phyloP scores from a whole-genome alignment of 495 filamentous ascomycete species.

The Trichoderma erinaceum region DNA sequence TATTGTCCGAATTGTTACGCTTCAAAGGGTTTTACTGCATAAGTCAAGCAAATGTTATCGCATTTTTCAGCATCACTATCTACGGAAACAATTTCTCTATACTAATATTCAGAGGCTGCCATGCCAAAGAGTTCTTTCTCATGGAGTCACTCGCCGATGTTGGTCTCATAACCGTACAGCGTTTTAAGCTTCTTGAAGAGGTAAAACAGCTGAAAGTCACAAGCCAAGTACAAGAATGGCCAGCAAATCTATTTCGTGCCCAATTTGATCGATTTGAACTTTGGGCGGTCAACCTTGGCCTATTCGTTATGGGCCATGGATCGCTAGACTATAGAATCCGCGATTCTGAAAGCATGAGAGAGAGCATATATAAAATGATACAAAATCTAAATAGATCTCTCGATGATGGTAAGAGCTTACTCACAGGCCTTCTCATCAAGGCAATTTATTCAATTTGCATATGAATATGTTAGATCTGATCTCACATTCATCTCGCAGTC shows the following conservation, averaged over 20 bases:
- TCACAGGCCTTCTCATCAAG: not conserved
- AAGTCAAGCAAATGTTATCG: not conserved
- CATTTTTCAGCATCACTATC: not conserved
- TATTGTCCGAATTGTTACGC: not conserved
- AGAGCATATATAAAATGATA: not conserved
- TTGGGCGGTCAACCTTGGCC: conserved; percentile 25
- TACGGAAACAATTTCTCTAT: not conserved
- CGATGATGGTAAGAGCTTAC: not conserved
- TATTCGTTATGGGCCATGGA: conserved; percentile 20
- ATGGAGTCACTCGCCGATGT: not conserved
- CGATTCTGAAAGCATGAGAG: conserved; percentile 19
- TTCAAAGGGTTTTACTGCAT: not conserved
- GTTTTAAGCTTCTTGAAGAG: not conserved
- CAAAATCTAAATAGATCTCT: not conserved
- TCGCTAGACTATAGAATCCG: conserved; percentile 26
- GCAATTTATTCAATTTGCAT: no score
- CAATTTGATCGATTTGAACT: conserved; percentile 24
- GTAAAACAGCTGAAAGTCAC: not conserved
- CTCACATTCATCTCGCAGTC: not conserved
- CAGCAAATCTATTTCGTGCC: not conserved
- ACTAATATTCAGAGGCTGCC: not conserved
- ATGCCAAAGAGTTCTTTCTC: not conserved
- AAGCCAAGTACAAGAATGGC: not conserved
- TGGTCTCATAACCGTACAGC: not conserved
- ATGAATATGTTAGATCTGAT: not conserved